Conservation (phyloP, 148 eudicot genomes). For the Mesembryanthemum crystallinum region DNA sequence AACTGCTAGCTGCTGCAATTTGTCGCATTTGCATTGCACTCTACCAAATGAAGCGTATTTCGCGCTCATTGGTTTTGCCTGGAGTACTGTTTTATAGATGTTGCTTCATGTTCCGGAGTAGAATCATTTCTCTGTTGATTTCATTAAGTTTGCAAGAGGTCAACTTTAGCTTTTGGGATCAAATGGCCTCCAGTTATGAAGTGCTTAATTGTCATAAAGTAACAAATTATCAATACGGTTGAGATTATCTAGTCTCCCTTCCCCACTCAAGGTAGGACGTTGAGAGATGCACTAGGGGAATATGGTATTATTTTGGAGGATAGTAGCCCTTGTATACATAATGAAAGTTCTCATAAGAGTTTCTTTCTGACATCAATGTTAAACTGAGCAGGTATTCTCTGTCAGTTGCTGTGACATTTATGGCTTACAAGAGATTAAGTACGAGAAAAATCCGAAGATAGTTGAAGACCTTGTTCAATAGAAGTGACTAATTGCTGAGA, state of each 20-base stretch:
- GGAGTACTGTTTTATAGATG: not conserved
- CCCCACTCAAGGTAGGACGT: no score
- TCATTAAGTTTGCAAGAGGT: no score
- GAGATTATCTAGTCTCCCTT: no score
- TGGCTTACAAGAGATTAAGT: slow-evolving; percentile 74
- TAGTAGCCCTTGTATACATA: no score
- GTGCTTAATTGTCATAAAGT: no score
- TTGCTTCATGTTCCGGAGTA: not conserved
- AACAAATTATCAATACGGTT: no score
- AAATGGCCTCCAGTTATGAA: no score
- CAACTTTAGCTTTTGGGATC: no score
- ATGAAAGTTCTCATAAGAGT: not conserved
- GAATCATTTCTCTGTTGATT: not conserved
- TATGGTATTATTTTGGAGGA: no score
- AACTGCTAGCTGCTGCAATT: no score
- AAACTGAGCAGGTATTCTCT: slow-evolving; percentile 66
- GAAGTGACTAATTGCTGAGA: not conserved
- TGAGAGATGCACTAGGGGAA: not conserved
- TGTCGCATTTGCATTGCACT: no score
- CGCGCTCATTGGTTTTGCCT: not conserved
- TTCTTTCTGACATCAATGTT: slow-evolving; percentile 1
- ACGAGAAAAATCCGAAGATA: slow-evolving; percentile 48
- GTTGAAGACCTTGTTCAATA: not conserved
- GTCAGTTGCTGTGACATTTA: slow-evolving; percentile 79
- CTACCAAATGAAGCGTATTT: not conserved